Percentiles rank a stretch among this genome's conserved stretches.
Conservation (phyloP, 352 stramenopile genomes). For the Phytophthora tubulina region DNA sequence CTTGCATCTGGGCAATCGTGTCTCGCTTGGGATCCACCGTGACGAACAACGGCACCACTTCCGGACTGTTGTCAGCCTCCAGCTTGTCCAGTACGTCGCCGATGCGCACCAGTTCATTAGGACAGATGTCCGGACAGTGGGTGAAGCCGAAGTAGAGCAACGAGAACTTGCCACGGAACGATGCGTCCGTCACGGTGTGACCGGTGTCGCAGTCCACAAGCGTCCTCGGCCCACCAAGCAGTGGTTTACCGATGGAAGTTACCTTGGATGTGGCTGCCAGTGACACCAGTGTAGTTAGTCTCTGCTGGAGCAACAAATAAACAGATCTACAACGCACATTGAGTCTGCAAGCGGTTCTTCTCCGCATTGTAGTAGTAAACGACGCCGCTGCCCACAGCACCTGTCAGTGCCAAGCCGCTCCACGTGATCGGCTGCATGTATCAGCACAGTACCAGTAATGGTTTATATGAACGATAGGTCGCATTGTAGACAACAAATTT, state of each 20-base stretch:
- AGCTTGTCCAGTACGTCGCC: slow-evolving; percentile 95
- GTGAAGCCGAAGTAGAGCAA: slow-evolving; percentile 99
- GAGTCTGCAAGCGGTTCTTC: slow-evolving; percentile 87
- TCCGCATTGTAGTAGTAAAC: slow-evolving; percentile 90
- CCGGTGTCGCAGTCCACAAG: slow-evolving; percentile 91
- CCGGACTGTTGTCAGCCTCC: slow-evolving; percentile 54
- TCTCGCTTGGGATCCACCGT: slow-evolving; percentile 98
- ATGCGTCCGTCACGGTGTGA: slow-evolving; percentile 87
- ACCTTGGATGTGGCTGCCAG: slow-evolving; percentile 78
- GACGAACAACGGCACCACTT: slow-evolving; percentile 95
- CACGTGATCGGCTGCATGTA: slow-evolving; percentile 76
- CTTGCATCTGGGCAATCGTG: slow-evolving; percentile 95
- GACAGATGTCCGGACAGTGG: slow-evolving; percentile 99
- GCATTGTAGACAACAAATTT: slow-evolving; percentile 17
- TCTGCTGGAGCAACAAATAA: background rate
- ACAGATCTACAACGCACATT: slow-evolving; percentile 51
- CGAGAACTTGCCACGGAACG: slow-evolving; percentile 93
- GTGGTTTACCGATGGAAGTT: slow-evolving; percentile 89
- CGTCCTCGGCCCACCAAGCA: slow-evolving; percentile 92
- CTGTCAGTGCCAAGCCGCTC: slow-evolving; percentile 76
- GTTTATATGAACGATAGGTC: too few species aligned
- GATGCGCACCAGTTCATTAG: slow-evolving; percentile 98
- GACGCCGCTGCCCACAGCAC: slow-evolving; percentile 63
- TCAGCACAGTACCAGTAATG: too few species aligned
- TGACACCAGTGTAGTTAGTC: background rate